Percentiles rank a stretch among this genome's conserved stretches.
Conservation (phyloP, 2,329 filamentous ascomycete species). For the Byssothecium circinans region DNA sequence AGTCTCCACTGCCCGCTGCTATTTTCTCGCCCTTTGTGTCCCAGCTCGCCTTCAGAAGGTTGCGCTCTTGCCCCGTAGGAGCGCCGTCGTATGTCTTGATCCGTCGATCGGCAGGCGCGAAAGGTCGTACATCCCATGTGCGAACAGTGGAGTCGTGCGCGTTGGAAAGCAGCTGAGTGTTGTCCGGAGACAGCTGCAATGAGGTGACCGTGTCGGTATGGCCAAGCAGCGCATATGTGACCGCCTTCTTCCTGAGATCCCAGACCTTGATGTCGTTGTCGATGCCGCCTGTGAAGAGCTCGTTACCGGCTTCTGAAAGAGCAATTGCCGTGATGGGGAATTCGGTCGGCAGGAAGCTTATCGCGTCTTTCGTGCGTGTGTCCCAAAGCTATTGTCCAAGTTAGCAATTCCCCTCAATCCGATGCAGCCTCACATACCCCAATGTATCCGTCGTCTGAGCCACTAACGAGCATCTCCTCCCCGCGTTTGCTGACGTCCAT, state of each 20-base stretch:
- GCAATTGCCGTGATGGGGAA: constrained; percentile 91
- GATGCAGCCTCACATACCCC: constrained; percentile 51
- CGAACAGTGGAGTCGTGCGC: constrained; percentile 91
- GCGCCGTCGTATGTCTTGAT: constrained; percentile 93
- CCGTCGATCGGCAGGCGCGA: constrained; percentile 83
- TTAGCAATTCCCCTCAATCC: constrained; percentile 16
- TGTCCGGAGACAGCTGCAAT: constrained; percentile 87
- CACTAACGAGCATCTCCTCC: constrained; percentile 86
- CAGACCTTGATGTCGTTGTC: constrained; percentile 98
- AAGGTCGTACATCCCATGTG: constrained; percentile 95
- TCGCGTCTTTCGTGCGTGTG: constrained; percentile 82
- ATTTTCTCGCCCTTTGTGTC: constrained; percentile 82
- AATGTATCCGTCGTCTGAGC: constrained; percentile 90
- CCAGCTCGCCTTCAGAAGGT: constrained; percentile 88
- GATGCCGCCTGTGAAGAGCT: constrained; percentile 91
- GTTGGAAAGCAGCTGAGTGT: constrained; percentile 85
- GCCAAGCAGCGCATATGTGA: constrained; percentile 84
- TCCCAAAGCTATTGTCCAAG: constrained; percentile 72
- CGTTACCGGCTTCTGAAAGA: constrained; percentile 90
- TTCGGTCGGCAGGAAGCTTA: constrained; percentile 85
- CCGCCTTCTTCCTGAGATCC: constrained; percentile 89
- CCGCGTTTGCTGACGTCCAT: constrained; percentile 87
- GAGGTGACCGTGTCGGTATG: constrained; percentile 93
- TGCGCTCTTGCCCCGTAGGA: constrained; percentile 83
- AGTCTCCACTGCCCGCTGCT: constrained; percentile 85